These are phyloP conservation scores for Dichomitus squalens DNA, from an alignment of 1,284 basidiomycete species.

Conservation along the genomic window DNA sequence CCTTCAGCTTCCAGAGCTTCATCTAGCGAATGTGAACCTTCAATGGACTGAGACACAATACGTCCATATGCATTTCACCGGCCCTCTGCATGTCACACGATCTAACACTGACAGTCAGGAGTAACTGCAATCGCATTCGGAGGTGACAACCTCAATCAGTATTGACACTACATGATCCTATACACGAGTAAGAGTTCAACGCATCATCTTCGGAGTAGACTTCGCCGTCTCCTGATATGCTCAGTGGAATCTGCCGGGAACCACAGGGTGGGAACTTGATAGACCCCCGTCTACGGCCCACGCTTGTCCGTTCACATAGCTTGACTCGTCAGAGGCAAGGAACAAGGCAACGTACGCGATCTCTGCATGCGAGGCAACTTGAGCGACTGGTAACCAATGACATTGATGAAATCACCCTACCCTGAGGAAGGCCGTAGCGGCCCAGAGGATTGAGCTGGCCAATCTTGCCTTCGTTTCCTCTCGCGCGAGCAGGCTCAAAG, in stretches of 20 bases:
- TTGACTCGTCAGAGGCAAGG: conserved; percentile 91
- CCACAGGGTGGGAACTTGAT: conserved; percentile 72
- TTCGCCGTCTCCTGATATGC: no score
- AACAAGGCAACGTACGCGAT: conserved; percentile 86
- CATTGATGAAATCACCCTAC: conserved; percentile 37
- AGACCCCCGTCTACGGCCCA: conserved; percentile 88
- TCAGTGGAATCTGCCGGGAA: conserved; percentile 51
- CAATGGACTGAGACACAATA: no score
- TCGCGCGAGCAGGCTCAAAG: conserved; percentile 77
- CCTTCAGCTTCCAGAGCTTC: no score
- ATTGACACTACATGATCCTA: not conserved
- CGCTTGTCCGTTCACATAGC: conserved; percentile 91
- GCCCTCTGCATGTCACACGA: no score
- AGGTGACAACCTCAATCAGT: no score
- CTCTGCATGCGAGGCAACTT: conserved; percentile 43
- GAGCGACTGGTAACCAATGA: not conserved
- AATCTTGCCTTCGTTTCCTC: conserved; percentile 75
- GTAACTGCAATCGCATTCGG: no score
- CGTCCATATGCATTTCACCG: no score
- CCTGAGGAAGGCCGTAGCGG: conserved; percentile 79
- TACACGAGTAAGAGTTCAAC: not conserved
- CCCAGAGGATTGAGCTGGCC: conserved; percentile 87
- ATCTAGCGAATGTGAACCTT: no score
- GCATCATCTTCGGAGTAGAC: not conserved
- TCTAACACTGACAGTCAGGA: no score